These are phyloP conservation scores for Penicillium sp. DNA, from an alignment of 2,329 filamentous ascomycete genomes.

Conservation along the genomic window DNA sequence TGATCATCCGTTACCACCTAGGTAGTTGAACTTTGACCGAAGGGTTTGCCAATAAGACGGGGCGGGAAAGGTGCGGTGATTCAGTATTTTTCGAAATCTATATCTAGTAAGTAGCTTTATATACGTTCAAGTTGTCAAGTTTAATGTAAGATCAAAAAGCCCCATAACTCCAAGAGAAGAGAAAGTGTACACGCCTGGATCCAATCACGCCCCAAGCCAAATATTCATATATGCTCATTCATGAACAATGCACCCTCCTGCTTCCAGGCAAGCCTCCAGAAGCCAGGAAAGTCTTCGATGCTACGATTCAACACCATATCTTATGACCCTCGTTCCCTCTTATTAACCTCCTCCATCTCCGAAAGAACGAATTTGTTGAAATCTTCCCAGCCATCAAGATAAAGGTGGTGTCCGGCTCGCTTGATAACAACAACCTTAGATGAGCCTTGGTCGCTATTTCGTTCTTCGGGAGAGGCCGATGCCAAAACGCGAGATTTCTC, in stretches of 20 bases:
- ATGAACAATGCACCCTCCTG: not conserved
- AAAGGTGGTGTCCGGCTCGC: conserved; percentile 73
- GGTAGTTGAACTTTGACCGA: too few relatives aligned
- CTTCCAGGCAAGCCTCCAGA: not conserved
- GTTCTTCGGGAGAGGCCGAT: conserved; percentile 68
- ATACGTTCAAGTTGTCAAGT: not conserved
- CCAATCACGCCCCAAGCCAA: conserved; percentile 11
- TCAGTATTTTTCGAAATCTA: not conserved
- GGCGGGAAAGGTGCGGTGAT: too few relatives aligned
- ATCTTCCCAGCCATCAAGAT: conserved; percentile 71
- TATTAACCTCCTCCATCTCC: conserved; percentile 67
- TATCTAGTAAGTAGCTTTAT: not conserved
- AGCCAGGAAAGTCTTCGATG: too few relatives aligned
- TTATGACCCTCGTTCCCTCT: conserved; percentile 28
- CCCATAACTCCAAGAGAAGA: conserved; percentile 5
- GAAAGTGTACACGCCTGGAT: conserved; percentile 1
- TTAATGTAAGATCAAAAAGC: not conserved
- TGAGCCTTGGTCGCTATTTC: conserved; percentile 72
- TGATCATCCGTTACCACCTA: too few relatives aligned
- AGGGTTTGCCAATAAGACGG: not conserved
- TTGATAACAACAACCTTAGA: conserved; percentile 81
- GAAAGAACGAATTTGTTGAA: conserved; percentile 68
- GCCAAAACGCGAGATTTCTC: conserved; percentile 65
- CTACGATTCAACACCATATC: not conserved
- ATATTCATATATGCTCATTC: conserved; percentile 18